Percentiles rank a stretch among this genome's conserved stretches.
Evolutionary conservation across 129 eudicot species (phyloP).

Genomic region (Logfia minima): DNA sequence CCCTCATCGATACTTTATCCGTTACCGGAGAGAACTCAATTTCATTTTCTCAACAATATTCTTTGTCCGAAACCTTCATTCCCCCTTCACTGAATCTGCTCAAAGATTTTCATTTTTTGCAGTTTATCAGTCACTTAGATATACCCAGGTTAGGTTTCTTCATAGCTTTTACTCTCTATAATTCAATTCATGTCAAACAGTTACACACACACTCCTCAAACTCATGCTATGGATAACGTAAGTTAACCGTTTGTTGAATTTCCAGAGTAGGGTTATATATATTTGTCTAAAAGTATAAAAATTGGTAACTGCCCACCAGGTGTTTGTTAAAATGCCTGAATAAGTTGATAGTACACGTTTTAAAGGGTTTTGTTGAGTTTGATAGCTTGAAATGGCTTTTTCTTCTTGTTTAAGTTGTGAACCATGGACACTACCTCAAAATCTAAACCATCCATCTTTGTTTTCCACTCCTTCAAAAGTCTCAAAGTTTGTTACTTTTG

Average conservation of each 20-base stretch:
- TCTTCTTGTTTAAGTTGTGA: slow-evolving; percentile 55
- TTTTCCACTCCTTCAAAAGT: slow-evolving; percentile 31
- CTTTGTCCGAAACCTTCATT: slow-evolving; percentile 12
- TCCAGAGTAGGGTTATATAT: not conserved
- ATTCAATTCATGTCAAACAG: slow-evolving; percentile 1
- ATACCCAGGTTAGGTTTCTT: not conserved
- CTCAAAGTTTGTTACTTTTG: slow-evolving; percentile 29
- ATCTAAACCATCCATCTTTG: slow-evolving; percentile 22
- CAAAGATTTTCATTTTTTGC: not conserved
- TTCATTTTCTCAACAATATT: slow-evolving; percentile 8
- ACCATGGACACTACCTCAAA: slow-evolving; percentile 44
- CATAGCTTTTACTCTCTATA: slow-evolving; percentile 19
- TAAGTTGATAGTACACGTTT: slow-evolving; percentile 24
- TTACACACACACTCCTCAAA: not conserved
- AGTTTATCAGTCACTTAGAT: not conserved
- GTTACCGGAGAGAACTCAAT: not conserved
- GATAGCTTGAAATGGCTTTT: slow-evolving; percentile 60
- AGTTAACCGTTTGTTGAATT: slow-evolving; percentile 15
- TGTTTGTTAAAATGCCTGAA: slow-evolving; percentile 25
- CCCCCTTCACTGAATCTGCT: slow-evolving; percentile 16
- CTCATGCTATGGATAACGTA: slow-evolving; percentile 7
- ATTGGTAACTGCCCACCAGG: not conserved
- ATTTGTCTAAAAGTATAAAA: not conserved
- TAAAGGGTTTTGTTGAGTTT: slow-evolving; percentile 34
- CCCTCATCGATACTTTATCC: slow-evolving; percentile 29